phyloP scores from a whole-genome alignment of 2,329 filamentous ascomycete species.

The Hypoxylon sp. region DNA sequence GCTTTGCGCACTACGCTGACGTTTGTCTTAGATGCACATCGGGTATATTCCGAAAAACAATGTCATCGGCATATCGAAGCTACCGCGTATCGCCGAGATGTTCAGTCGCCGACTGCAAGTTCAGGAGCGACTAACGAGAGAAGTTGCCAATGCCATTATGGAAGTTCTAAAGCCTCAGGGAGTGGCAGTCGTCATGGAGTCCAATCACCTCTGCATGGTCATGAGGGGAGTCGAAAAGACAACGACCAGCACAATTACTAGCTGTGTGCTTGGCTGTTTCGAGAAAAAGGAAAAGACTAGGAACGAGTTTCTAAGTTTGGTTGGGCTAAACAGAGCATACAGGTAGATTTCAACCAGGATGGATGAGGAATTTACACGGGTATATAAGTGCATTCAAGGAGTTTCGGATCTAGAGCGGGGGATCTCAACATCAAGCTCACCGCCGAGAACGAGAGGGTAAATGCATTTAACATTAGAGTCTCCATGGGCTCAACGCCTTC shows the following conservation, averaged over 20 bases:
- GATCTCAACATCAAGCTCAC: constrained; percentile 52
- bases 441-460: constrained; percentile 25
- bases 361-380: constrained; percentile 1
- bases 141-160: constrained; percentile 93
- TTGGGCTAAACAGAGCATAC: constrained; percentile 67
- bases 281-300: constrained; percentile 92
- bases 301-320: constrained; percentile 92
- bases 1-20: constrained; percentile 21
- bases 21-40: constrained; percentile 85
- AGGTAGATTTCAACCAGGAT: constrained; percentile 30
- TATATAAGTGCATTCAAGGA: constrained; percentile 35
- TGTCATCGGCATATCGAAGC: constrained; percentile 92
- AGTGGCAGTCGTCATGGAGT: constrained; percentile 97
- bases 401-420: constrained; percentile 43
- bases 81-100: constrained; percentile 97
- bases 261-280: constrained; percentile 97
- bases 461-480: constrained; percentile 37
- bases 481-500: constrained; percentile 46
- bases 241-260: constrained; percentile 87
- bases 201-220: constrained; percentile 96
- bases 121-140: constrained; percentile 94
- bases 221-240: constrained; percentile 99
- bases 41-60: constrained; percentile 94
- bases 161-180: constrained; percentile 94
- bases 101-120: constrained; percentile 94